Base-by-base conservation (phyloP, 805 yeast genomes). In the Cyberlindnera suaveolens region DNA sequence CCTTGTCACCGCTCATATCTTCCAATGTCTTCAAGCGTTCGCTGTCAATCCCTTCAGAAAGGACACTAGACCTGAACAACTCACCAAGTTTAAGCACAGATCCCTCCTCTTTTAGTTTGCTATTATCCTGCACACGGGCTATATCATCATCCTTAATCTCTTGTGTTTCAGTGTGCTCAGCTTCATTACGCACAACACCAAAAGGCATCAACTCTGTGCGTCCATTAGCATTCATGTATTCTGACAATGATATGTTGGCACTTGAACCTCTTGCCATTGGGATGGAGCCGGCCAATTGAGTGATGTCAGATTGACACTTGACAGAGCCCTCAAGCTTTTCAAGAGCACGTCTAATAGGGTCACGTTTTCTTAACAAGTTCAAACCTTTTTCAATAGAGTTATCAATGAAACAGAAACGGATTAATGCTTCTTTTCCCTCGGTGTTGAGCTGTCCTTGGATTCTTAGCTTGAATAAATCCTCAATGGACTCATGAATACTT, bases 341-440 rank as follows among this genome's bases (percentile, higher is more conserved):
- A 33, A 46, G 44, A 33, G 41, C 36, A 14, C 40, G 39, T 17
- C 42, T 44, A 11, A 45, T 40, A 5, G 51, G 38, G 15, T 52
- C 51, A 40, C 63, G 62, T 36, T 60, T 59, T n/a, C 53, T 56
- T 41, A 70, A 45, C 35, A 70, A 42, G 18, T 56, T 44, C 27
- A 67, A 43, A 6, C 73, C 75, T 52, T 82, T 82, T 46, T 78
- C 80, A 41, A 88, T 72, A 13, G 89, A 78, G 1, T 85, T 74
- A 58, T 85, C 90, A 44, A 87, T 70, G 42, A 80, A 80, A 41
- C 86, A 77, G 44, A 87, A 68, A 48, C 90, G 70, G 17, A 88
- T 74, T 35, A 87, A 65, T 1, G 88, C 72, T 61, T 88, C 96
- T 59, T 85, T 85, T 16, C 95, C 96, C 49, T 83, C 87, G 3